Base-by-base conservation (phyloP, 306 rosid species). In the Gastrolobium bilobum region DNA sequence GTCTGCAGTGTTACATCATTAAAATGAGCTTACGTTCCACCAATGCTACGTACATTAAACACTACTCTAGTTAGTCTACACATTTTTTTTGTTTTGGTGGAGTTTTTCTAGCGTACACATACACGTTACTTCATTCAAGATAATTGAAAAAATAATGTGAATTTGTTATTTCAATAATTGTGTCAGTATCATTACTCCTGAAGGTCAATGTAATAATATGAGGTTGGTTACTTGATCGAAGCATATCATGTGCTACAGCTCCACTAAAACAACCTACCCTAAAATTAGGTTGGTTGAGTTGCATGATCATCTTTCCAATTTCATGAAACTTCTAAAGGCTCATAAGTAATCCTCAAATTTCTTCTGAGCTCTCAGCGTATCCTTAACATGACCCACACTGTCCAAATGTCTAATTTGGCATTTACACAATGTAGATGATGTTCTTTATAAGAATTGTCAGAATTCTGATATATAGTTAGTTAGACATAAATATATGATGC, bases 131-230 rank as follows among this genome's bases (percentile, higher is more conserved):
- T 20, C 26, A 20, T 20, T 11, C 30, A 51, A 51, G 74, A 7
- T 68, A 11, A 44, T 26, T 4, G 15, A 43, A 51, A 70, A 48
- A 70, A 70, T 68, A 10, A 61, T 50, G 52, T 26, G 64, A 71
- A 20, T 38, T 54, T 42, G 78, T 73, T 43, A 57, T 73, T 73
- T 38, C 54, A 57, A 73, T 73, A 42, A 57, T 73, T 73, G 78
- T 30, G 43, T 57, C 68, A 30, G 20, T 73, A 14, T 34, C 68
- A 73, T 73, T 30, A 62, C 31, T 57, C 43, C 57, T 73, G 40
- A 56, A 54, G 39, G 52, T 30, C 56, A 15, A 47, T 34, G 50
- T 20, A 48, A 67, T 34, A 60, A 46, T 38, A 61, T 47, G 71
- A 61, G 70, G 30, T 46, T 48, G 50, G 51, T 47, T 48, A 47